phyloP scores from a whole-genome alignment of 371 early-diverging fungal species.

The Mortierella sp. region DNA sequence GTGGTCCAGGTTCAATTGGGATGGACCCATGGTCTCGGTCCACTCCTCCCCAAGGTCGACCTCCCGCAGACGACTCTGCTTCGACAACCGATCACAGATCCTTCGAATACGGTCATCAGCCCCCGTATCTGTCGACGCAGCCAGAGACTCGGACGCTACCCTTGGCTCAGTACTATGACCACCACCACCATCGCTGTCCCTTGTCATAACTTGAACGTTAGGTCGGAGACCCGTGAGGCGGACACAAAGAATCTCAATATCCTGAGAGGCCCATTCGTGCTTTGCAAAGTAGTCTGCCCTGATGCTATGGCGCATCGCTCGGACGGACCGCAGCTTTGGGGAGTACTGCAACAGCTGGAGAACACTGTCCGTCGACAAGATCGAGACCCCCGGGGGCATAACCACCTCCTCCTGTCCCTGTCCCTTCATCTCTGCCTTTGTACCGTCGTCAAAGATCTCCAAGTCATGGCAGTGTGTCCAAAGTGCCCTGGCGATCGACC shows the following conservation, averaged over 20 bases:
- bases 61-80: not conserved
- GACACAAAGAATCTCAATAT: not conserved
- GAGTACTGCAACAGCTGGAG: not conserved
- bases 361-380: not conserved
- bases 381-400: not conserved
- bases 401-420: not conserved
- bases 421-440: not conserved
- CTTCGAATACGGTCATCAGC: not conserved
- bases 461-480: not conserved
- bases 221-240: not conserved
- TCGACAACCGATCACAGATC: no score
- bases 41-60: constrained; percentile 6
- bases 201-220: not conserved
- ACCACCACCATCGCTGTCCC: not conserved
- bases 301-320: not conserved
- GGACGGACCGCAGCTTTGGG: not conserved
- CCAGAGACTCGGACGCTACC: not conserved
- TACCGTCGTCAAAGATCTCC: not conserved
- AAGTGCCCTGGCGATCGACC: not conserved
- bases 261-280: not conserved
- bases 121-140: not conserved
- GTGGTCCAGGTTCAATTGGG: no score
- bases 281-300: not conserved
- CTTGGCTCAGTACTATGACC: not conserved
- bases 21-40: not conserved